These are phyloP conservation scores for Boletus sp. DNA, from an alignment of 768 basidiomycete genomes.

Conservation along the genomic window DNA sequence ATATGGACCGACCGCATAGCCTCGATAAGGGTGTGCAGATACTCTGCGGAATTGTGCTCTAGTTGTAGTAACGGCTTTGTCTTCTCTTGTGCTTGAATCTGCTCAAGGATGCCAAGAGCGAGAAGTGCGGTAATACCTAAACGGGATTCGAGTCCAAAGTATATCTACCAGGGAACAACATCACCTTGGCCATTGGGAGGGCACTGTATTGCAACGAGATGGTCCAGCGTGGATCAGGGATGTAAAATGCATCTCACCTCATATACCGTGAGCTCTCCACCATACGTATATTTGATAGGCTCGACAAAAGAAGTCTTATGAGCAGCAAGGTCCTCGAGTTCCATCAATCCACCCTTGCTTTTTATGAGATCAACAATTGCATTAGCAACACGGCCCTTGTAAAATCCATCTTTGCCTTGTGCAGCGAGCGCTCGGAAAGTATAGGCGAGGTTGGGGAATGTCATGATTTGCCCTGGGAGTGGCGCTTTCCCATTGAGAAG, in stretches of 20 bases:
- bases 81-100: conserved; percentile 70
- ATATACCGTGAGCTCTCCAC: conserved; percentile 80
- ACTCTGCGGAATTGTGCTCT: conserved; percentile 89
- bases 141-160: background rate
- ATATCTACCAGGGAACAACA: background rate
- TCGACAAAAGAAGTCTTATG: conserved; percentile 79
- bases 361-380: conserved; percentile 85
- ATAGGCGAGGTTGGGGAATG: conserved; percentile 73
- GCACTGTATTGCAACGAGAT: conserved; percentile 47
- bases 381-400: conserved; percentile 86
- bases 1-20: conserved; percentile 58
- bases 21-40: conserved; percentile 85
- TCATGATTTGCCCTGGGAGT: conserved; percentile 78
- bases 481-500: conserved; percentile 82
- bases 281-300: conserved; percentile 90
- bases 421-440: conserved; percentile 80
- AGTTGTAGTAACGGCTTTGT: conserved; percentile 68
- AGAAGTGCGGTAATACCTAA: conserved; percentile 86
- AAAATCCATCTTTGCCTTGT: conserved; percentile 89
- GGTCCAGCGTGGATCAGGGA: background rate
- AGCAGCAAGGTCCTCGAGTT: conserved; percentile 84
- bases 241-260: conserved; percentile 53
- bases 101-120: conserved; percentile 90
- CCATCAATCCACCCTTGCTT: conserved; percentile 90
- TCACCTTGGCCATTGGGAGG: conserved; percentile 94